Evolutionary conservation across 139 green algal genomes (phyloP).

Genomic region (Micromonas pusilla): DNA sequence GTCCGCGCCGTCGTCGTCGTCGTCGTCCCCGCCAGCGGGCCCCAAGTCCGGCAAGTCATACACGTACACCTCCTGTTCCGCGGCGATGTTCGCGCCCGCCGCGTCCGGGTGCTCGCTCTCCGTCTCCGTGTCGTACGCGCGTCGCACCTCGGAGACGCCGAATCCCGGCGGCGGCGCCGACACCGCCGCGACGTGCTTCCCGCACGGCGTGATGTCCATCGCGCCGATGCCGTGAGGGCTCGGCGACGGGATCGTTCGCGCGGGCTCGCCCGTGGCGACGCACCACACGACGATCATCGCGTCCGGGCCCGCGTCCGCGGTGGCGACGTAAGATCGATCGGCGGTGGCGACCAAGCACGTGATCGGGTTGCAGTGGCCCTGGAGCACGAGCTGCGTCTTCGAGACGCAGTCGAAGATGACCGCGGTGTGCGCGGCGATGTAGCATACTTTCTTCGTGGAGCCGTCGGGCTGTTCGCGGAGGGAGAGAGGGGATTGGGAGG

Average conservation of each 20-base stretch:
- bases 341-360: conserved; percentile 44
- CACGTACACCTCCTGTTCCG: conserved; percentile 50
- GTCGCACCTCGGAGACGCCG: no score
- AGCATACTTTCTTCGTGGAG: conserved; percentile 48
- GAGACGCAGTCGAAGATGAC: conserved; percentile 43
- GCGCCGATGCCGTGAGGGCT: conserved; percentile 38
- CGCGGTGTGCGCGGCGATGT: conserved; percentile 53
- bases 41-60: conserved; percentile 46
- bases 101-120: background rate
- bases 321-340: conserved; percentile 50
- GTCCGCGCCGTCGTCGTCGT: background rate
- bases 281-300: conserved; percentile 66
- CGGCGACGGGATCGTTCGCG: background rate
- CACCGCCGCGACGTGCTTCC: conserved; percentile 48
- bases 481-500: no score
- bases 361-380: conserved; percentile 66
- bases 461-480: no score
- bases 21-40: no score
- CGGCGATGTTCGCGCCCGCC: no score
- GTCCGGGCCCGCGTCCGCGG: conserved; percentile 55
- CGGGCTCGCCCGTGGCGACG: conserved; percentile 34
- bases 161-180: conserved; percentile 38
- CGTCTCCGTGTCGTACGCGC: no score
- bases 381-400: conserved; percentile 41
- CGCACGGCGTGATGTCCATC: conserved; percentile 55